Conservation (phyloP, 2,329 filamentous ascomycete genomes). For the Penicillium rolfsii region DNA sequence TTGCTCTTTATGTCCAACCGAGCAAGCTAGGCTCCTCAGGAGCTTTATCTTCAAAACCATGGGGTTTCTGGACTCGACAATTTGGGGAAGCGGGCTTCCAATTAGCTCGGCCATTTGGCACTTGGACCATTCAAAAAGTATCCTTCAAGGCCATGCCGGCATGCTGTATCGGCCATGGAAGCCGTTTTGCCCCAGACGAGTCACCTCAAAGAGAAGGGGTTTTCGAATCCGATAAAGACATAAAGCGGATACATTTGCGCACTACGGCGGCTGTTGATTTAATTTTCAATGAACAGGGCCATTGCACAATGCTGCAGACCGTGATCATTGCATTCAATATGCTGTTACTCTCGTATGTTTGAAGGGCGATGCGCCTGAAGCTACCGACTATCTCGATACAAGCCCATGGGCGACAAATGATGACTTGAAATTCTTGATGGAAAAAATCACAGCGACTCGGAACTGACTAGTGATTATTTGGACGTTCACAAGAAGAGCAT, state of each 20-base stretch:
- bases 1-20: constrained; percentile 35
- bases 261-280: constrained; percentile 35
- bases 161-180: constrained; percentile 41
- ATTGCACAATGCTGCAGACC: constrained; percentile 38
- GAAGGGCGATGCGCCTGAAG: constrained; percentile 33
- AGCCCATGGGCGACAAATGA: constrained; percentile 29
- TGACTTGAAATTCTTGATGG: constrained; percentile 30
- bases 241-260: constrained; percentile 34
- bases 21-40: constrained; percentile 37
- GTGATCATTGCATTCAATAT: constrained; percentile 44
- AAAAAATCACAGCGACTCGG: constrained; percentile 32
- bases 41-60: constrained; percentile 37
- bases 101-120: constrained; percentile 24
- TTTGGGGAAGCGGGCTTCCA: constrained; percentile 28
- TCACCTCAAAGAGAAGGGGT: constrained; percentile 17
- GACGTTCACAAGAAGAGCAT: constrained; percentile 33
- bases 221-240: constrained; percentile 22
- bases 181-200: constrained; percentile 30
- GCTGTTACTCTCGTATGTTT: constrained; percentile 38
- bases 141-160: constrained; percentile 36
- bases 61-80: constrained; percentile 41
- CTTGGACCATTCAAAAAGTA: constrained; percentile 30
- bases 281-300: constrained; percentile 41
- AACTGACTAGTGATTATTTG: constrained; percentile 38
- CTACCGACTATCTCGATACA: constrained; percentile 35